Conservation (phyloP, 140 eudicot genomes). For the Oenanthe javanica region DNA sequence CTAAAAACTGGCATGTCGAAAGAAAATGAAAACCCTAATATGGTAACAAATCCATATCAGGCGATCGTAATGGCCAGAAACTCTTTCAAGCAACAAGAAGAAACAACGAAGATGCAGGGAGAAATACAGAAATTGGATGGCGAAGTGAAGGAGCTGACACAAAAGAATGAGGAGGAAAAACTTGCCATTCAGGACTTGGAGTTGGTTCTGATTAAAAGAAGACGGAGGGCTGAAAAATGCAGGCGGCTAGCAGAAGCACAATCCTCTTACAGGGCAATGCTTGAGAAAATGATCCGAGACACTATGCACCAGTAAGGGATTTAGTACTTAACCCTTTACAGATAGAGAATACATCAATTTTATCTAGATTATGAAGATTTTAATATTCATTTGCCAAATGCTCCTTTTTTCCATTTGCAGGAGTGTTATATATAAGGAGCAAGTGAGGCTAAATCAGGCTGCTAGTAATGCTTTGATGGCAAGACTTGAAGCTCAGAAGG, state of each 20-base stretch:
- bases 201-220: conserved; percentile 48
- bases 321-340: neutral
- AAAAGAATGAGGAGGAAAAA: conserved; percentile 78
- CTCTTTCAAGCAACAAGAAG: conserved; percentile 76
- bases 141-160: conserved; percentile 54
- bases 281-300: conserved; percentile 95
- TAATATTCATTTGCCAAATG: neutral
- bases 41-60: conserved; percentile 66
- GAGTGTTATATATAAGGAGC: conserved; percentile 88
- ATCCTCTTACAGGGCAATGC: conserved; percentile 72
- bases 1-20: conserved; percentile 34
- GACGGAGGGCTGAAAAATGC: conserved; percentile 82
- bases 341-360: neutral
- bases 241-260: conserved; percentile 91
- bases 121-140: conserved; percentile 67
- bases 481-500: conserved; percentile 90
- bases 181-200: conserved; percentile 70
- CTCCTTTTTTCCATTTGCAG: conserved; percentile 29
- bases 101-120: conserved; percentile 50
- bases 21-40: conserved; percentile 68
- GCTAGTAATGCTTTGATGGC: conserved; percentile 85
- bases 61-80: conserved; percentile 84
- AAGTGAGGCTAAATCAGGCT: conserved; percentile 82
- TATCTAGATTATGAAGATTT: neutral
- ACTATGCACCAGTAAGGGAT: conserved; percentile 97